phyloP scores from a whole-genome alignment of 2,329 filamentous ascomycete genomes.

The Aspergillus intermedius region DNA sequence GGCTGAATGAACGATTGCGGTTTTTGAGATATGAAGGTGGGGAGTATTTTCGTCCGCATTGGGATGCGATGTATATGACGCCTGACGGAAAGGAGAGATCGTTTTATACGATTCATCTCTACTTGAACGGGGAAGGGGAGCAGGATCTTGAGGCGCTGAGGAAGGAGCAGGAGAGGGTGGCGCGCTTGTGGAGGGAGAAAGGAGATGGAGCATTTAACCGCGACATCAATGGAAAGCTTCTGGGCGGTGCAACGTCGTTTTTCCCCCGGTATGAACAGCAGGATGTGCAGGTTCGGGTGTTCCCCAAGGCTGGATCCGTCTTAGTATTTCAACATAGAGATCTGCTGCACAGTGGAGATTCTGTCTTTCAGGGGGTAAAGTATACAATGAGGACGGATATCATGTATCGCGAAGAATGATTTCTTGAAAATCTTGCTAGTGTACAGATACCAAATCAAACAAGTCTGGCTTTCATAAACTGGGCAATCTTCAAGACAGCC shows the following conservation, averaged over 20 bases:
- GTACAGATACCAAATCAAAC: neutral
- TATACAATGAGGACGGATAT: constrained; percentile 52
- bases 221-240: constrained; percentile 28
- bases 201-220: constrained; percentile 12
- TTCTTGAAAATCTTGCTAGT: neutral
- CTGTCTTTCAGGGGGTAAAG: constrained; percentile 49
- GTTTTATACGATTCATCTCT: constrained; percentile 52
- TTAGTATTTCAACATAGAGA: constrained; percentile 52
- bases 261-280: constrained; percentile 26
- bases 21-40: constrained; percentile 67
- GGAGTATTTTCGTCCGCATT: constrained; percentile 68
- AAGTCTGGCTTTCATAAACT: neutral
- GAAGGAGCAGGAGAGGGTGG: constrained; percentile 13
- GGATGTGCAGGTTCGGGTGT: constrained; percentile 34
- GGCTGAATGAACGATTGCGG: constrained; percentile 66
- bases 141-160: constrained; percentile 25
- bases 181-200: constrained; percentile 3
- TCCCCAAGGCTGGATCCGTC: constrained; percentile 47
- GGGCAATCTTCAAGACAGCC: neutral
- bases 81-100: constrained; percentile 46
- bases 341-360: constrained; percentile 50
- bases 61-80: constrained; percentile 59
- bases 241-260: constrained; percentile 52
- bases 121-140: constrained; percentile 44
- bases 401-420: constrained; percentile 38